phyloP scores from a whole-genome alignment of 331 rosid genomes.

The Malus hybrid region DNA sequence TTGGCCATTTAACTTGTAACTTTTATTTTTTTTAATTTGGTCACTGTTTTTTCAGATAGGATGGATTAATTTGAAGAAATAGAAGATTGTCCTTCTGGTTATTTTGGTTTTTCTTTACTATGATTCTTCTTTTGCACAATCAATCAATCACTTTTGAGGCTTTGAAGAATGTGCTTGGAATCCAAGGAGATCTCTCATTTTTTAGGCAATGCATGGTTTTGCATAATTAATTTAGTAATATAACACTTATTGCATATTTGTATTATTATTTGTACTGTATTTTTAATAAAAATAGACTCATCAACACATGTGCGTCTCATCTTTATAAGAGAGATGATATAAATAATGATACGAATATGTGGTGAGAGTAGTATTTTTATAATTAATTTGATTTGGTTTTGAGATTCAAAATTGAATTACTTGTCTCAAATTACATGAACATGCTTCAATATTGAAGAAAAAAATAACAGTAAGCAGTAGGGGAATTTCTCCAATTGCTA shows the following conservation, averaged over 20 bases:
- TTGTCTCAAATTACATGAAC: neutral
- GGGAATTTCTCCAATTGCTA: neutral
- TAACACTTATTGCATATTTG: too few relatives aligned
- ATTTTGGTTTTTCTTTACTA: conserved; percentile 22
- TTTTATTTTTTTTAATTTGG: conserved; percentile 2
- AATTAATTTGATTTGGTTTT: neutral
- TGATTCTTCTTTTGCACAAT: conserved; percentile 21
- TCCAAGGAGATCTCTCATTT: conserved; percentile 35
- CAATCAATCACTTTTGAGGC: conserved; percentile 11
- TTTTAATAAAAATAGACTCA: too few relatives aligned
- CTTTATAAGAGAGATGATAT: too few relatives aligned
- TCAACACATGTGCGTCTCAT: too few relatives aligned
- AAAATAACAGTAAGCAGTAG: neutral
- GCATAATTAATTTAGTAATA: too few relatives aligned
- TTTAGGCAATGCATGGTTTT: neutral
- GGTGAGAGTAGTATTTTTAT: too few relatives aligned
- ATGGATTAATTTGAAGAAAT: conserved; percentile 27
- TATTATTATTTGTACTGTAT: too few relatives aligned
- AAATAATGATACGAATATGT: too few relatives aligned
- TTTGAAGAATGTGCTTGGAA: conserved; percentile 37
- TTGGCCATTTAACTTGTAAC: conserved; percentile 29
- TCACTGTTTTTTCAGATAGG: conserved; percentile 19
- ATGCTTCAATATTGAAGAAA: neutral
- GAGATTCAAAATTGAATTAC: neutral
- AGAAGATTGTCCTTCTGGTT: conserved; percentile 8